These are phyloP conservation scores for Claviceps capensis DNA, from an alignment of 2,329 filamentous ascomycete species.

Conservation along the genomic window DNA sequence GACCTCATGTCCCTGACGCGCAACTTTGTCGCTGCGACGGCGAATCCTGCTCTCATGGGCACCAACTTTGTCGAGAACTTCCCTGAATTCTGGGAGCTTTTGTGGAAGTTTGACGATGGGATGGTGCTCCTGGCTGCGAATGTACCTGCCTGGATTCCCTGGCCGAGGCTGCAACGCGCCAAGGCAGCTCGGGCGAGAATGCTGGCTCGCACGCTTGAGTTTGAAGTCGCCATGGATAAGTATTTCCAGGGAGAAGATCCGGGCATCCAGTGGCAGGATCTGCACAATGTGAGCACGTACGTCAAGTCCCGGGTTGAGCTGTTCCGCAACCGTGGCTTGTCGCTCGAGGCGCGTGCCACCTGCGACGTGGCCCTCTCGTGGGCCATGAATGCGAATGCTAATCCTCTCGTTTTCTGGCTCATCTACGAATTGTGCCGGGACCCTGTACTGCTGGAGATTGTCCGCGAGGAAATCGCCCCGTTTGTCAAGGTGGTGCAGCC, in stretches of 20 bases:
- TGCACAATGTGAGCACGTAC: slow-evolving; percentile 22
- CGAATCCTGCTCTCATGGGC: slow-evolving; percentile 23
- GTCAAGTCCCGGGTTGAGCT: slow-evolving; percentile 17
- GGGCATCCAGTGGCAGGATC: slow-evolving; percentile 21
- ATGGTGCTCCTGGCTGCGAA: slow-evolving; percentile 19
- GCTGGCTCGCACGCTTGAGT: slow-evolving; percentile 18
- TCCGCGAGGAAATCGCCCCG: slow-evolving; percentile 25
- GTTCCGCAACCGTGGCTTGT: slow-evolving; percentile 16
- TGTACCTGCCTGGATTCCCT: slow-evolving; percentile 20
- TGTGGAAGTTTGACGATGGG: slow-evolving; percentile 24
- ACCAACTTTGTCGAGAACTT: slow-evolving; percentile 28
- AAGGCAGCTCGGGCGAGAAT: slow-evolving; percentile 16
- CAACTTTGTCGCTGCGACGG: slow-evolving; percentile 22
- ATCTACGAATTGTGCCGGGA: slow-evolving; percentile 27
- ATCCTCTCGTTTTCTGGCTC: slow-evolving; percentile 26
- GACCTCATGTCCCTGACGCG: slow-evolving; percentile 21
- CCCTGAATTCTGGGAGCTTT: slow-evolving; percentile 21
- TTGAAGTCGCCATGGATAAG: slow-evolving; percentile 22
- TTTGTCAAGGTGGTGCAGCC: slow-evolving; percentile 19
- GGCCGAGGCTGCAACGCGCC: slow-evolving; percentile 18
- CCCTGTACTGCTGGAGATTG: slow-evolving; percentile 21
- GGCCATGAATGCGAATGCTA: slow-evolving; percentile 25
- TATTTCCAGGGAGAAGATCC: slow-evolving; percentile 18
- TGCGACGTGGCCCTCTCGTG: slow-evolving; percentile 23
- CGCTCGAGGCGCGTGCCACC: slow-evolving; percentile 18